Conservation (phyloP, 495 filamentous ascomycete species). For the Rhizodiscina lignyota region DNA sequence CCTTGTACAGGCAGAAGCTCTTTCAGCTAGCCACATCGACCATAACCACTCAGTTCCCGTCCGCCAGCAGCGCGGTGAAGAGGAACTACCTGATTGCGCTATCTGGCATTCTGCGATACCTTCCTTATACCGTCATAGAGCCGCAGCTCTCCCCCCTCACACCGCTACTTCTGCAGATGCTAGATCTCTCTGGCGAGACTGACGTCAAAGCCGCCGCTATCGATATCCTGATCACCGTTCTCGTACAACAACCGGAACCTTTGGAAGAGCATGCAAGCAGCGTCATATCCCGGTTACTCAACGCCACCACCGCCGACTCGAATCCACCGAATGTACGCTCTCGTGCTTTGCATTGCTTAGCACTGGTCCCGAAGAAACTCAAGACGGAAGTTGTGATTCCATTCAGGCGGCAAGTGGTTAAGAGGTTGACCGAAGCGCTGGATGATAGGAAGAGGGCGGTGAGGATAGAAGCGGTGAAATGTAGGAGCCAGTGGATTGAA, state of each 20-base stretch:
- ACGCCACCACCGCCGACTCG: slow-evolving; percentile 19
- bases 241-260: slow-evolving; percentile 36
- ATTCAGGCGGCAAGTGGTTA: slow-evolving; percentile 38
- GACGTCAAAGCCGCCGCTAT: slow-evolving; percentile 48
- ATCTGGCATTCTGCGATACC: slow-evolving; percentile 43
- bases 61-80: slow-evolving; percentile 29
- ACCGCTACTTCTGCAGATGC: slow-evolving; percentile 51
- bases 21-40: slow-evolving; percentile 45
- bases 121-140: slow-evolving; percentile 41
- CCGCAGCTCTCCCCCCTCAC: slow-evolving; percentile 41
- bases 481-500: slow-evolving; percentile 46
- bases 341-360: slow-evolving; percentile 38
- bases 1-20: slow-evolving; percentile 47
- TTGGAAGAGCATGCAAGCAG: slow-evolving; percentile 43
- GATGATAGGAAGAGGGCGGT: slow-evolving; percentile 56
- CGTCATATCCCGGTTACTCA: slow-evolving; percentile 41
- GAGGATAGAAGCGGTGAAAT: slow-evolving; percentile 51
- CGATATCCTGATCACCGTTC: slow-evolving; percentile 39
- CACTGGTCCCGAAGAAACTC: slow-evolving; percentile 30
- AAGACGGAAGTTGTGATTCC: slow-evolving; percentile 34
- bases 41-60: slow-evolving; percentile 37
- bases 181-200: slow-evolving; percentile 37
- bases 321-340: slow-evolving; percentile 31
- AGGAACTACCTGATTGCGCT: slow-evolving; percentile 50
- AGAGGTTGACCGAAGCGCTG: slow-evolving; percentile 32